Evolutionary conservation across 2,329 filamentous ascomycete species (phyloP).

Genomic region (Pyricularia grisea): DNA sequence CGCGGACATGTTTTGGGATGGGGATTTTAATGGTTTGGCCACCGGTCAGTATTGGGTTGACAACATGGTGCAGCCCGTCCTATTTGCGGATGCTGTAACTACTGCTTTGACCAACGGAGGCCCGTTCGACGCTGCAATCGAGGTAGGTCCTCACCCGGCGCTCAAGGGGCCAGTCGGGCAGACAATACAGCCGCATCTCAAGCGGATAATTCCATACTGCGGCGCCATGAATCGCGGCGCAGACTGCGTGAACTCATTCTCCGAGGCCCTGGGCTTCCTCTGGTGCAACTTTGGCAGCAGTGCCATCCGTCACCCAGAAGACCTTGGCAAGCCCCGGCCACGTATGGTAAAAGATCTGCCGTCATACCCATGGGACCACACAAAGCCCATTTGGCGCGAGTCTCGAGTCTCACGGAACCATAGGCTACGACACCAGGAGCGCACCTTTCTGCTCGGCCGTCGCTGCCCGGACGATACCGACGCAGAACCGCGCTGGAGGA

Average conservation of each 20-base stretch:
- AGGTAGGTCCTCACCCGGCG: constrained; percentile 28
- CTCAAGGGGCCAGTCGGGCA: constrained; percentile 20
- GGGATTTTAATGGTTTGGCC: constrained; percentile 16
- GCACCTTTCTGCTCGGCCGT: constrained; percentile 7
- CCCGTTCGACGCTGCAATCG: constrained; percentile 26
- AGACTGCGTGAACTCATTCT: not conserved
- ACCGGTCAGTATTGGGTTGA: constrained; percentile 30
- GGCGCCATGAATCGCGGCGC: not conserved
- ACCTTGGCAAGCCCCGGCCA: not conserved
- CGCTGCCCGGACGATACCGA: constrained; percentile 7
- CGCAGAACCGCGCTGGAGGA: constrained; percentile 17
- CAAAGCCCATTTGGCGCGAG: constrained; percentile 3
- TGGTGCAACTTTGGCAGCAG: constrained; percentile 5
- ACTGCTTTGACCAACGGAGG: constrained; percentile 12
- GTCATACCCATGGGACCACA: constrained; percentile 7
- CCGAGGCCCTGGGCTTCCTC: not conserved
- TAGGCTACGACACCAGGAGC: not conserved
- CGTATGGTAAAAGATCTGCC: constrained; percentile 6
- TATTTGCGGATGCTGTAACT: constrained; percentile 29
- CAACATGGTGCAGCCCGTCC: constrained; percentile 35
- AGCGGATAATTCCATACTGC: not conserved
- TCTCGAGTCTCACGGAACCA: constrained; percentile 5
- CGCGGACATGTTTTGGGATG: constrained; percentile 5
- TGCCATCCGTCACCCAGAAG: not conserved
- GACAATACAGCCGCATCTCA: constrained; percentile 20